Percentiles rank a stretch among this genome's conserved stretches.
These are phyloP conservation scores for Nymphaea thermarum DNA, from an alignment of 164 flowering plant genomes.

Conservation along the genomic window DNA sequence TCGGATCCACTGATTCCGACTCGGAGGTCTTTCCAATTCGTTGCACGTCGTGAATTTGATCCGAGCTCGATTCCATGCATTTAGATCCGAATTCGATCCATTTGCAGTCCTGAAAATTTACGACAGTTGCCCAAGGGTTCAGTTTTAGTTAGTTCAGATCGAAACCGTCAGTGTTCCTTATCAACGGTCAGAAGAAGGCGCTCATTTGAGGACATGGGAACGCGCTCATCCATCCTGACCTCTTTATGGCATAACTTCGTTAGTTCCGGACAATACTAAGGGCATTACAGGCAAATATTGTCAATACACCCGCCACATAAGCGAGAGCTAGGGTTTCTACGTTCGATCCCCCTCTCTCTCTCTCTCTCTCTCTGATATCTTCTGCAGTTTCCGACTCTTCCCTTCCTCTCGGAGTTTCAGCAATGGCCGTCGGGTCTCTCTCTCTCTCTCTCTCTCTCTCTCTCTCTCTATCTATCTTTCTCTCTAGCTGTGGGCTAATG, in stretches of 20 bases:
- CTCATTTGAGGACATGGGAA: no score
- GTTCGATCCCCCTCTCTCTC: not conserved
- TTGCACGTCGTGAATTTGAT: no score
- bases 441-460: constrained; percentile 5
- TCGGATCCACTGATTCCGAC: no score
- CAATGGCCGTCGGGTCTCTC: constrained; percentile 5
- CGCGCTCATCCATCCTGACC: not conserved
- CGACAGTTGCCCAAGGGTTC: no score
- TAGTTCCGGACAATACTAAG: not conserved
- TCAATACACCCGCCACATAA: not conserved
- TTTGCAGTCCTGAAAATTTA: no score
- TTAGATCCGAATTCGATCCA: no score
- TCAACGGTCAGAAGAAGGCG: no score
- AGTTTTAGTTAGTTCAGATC: no score
- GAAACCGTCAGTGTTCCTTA: no score
- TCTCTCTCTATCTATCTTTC: not conserved
- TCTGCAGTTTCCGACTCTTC: not conserved
- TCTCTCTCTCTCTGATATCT: no score
- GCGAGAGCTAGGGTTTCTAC: not conserved
- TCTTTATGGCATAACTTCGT: not conserved
- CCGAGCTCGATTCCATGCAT: no score
- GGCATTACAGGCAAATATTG: not conserved
- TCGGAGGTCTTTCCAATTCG: no score
- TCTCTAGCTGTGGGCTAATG: not conserved
- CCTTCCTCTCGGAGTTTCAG: not conserved